These are phyloP conservation scores for Talaromyces wortmannii DNA, from an alignment of 495 filamentous ascomycete genomes.

Conservation along the genomic window DNA sequence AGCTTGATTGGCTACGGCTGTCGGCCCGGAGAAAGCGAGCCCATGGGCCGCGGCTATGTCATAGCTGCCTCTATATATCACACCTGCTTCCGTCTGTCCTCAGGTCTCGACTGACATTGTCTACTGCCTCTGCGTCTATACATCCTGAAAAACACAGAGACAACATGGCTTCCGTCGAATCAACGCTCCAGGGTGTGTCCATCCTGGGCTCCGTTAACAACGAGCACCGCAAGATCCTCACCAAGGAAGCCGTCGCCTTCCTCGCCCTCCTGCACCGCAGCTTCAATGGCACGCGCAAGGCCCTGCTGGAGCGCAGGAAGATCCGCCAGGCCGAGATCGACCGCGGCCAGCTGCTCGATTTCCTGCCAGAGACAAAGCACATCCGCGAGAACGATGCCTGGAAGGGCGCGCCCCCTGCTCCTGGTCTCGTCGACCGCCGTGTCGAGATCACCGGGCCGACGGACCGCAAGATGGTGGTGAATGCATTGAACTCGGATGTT, in stretches of 20 bases:
- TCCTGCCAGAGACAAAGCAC: slow-evolving; percentile 92
- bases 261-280: slow-evolving; percentile 89
- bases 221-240: slow-evolving; percentile 83
- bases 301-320: slow-evolving; percentile 78
- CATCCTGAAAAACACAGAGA: not conserved
- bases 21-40: not conserved
- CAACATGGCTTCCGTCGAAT: slow-evolving; percentile 65
- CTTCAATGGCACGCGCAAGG: slow-evolving; percentile 87
- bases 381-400: slow-evolving; percentile 93
- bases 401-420: slow-evolving; percentile 90
- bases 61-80: slow-evolving; percentile 9
- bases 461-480: slow-evolving; percentile 99
- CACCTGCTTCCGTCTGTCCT: not conserved
- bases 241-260: slow-evolving; percentile 84
- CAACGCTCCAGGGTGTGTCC: slow-evolving; percentile 79
- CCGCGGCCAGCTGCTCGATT: slow-evolving; percentile 84
- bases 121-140: no score
- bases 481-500: slow-evolving; percentile 92
- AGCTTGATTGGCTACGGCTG: not conserved
- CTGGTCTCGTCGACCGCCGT: slow-evolving; percentile 85
- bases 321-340: slow-evolving; percentile 92
- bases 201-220: slow-evolving; percentile 74
- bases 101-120: not conserved
- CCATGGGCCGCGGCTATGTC: slow-evolving; percentile 31
- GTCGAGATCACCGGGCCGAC: slow-evolving; percentile 99